Evolutionary conservation across 768 basidiomycete species (phyloP), one percentile per base, ranked within the genome.

Genomic region (Calocybe gangraenosa): DNA sequence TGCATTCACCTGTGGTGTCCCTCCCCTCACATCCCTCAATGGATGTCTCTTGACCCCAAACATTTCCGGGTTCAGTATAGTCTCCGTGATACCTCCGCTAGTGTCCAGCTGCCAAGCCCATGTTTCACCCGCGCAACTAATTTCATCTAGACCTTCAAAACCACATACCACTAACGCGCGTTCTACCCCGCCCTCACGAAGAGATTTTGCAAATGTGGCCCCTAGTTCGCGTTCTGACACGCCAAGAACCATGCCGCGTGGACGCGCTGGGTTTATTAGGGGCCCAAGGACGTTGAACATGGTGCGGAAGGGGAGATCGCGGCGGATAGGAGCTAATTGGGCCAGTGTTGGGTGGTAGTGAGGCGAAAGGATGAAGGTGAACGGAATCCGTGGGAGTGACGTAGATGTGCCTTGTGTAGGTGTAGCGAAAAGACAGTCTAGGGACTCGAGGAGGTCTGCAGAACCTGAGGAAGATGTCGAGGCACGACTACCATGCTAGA

Each of bases 381-480:
- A 97, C 0, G 92, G 92, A 6, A 82, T 63, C 2, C 74, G 73
- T 0, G 81, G 63, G 52, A 95, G 79, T 1, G 76, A 65, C 39
- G 79, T 79, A 1, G 80, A 74, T 50, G 62, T 66, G 18, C 73
- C 73, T 1, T 82, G 74, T 0, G 79, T 75, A 17, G 85, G 87
- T 0, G 79, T 68, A 7, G 74, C 69, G 59, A 95, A 92, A 25
- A 73, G 68, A 58, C 92, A 95, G 41, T 75, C 88, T 36, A 97
- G 80, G 0, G 89, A 76, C 58, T 92, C 78, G 7, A 99, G 73
- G 40, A 99, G 75, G 64, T 99, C 95, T 19, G 93, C 95, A 1
- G 93, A 91, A n/a, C 95, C 95, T 0, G 94, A 93, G 0, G 88
- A 79, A 0, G 95, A 99, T 0, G 95, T 96, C 3, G 93, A 93